Conservation (phyloP, 129 eudicot genomes). For the Artemisia tridentata region DNA sequence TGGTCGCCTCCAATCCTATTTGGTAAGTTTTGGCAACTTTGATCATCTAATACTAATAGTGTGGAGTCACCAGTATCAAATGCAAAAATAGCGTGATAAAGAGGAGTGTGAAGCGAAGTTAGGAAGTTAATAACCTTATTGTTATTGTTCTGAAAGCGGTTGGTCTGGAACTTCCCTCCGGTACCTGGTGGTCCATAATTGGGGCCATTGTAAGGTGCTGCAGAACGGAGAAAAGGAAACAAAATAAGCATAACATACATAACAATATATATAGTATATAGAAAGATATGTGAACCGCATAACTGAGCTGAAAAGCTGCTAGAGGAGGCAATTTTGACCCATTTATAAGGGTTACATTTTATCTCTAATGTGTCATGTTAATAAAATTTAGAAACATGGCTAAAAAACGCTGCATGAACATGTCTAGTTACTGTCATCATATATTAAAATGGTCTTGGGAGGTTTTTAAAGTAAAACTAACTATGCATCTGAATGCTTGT, state of each 20-base stretch:
- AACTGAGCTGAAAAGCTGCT: constrained; percentile 7
- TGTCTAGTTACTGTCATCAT: too few relatives aligned
- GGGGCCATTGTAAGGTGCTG: constrained; percentile 51
- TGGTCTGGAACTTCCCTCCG: constrained; percentile 65
- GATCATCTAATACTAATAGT: not conserved
- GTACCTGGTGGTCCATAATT: constrained; percentile 39
- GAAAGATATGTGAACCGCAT: not conserved
- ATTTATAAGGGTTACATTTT: not conserved
- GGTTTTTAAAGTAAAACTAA: too few relatives aligned
- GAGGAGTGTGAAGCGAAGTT: not conserved
- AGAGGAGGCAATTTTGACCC: constrained; percentile 11
- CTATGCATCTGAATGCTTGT: too few relatives aligned
- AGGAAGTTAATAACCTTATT: constrained; percentile 30
- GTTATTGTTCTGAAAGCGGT: constrained; percentile 39
- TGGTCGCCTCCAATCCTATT: constrained; percentile 13
- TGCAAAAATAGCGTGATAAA: constrained; percentile 1
- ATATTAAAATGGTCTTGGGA: too few relatives aligned
- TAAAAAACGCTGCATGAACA: too few relatives aligned
- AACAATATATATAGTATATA: not conserved
- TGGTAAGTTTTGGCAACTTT: not conserved
- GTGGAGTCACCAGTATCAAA: not conserved
- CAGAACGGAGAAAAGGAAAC: constrained; percentile 15
- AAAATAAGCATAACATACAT: constrained; percentile 2
- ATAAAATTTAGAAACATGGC: too few relatives aligned
- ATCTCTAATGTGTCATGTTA: not conserved